Percentiles rank a stretch among this genome's conserved stretches.
phyloP scores from a whole-genome alignment of 495 filamentous ascomycete species.

The Daldinia vernicosa region DNA sequence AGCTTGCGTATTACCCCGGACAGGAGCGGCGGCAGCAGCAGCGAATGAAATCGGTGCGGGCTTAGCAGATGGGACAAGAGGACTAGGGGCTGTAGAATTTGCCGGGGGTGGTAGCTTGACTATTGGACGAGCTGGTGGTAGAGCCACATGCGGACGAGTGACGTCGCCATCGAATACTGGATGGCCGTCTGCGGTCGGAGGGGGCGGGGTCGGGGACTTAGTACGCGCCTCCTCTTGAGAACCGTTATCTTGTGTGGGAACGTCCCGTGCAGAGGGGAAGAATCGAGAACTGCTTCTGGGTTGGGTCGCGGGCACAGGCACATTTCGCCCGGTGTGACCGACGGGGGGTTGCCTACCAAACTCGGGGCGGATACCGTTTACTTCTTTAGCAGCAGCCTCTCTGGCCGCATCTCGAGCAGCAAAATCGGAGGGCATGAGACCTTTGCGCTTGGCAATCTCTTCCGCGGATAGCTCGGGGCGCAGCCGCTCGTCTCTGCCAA shows the following conservation, averaged over 20 bases:
- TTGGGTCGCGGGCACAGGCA: conserved; percentile 40
- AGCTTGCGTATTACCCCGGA: conserved; percentile 12
- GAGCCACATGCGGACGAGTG: conserved; percentile 70
- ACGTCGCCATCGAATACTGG: conserved; percentile 75
- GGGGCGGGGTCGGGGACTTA: conserved; percentile 73
- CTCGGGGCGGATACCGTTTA: conserved; percentile 45
- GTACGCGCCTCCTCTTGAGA: conserved; percentile 40
- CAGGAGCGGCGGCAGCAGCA: conserved; percentile 47
- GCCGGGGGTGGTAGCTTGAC: conserved; percentile 73
- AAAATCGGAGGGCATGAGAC: conserved; percentile 27
- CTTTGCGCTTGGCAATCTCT: conserved; percentile 17
- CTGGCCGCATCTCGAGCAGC: conserved; percentile 8
- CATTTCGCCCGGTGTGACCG: conserved; percentile 52
- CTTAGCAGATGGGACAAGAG: conserved; percentile 51
- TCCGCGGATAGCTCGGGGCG: neutral
- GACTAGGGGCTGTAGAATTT: conserved; percentile 46
- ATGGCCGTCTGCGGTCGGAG: conserved; percentile 74
- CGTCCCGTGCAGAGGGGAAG: conserved; percentile 63
- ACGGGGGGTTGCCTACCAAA: conserved; percentile 48
- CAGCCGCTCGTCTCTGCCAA: neutral
- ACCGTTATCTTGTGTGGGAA: conserved; percentile 6
- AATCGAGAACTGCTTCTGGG: conserved; percentile 68
- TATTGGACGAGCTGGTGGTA: conserved; percentile 72
- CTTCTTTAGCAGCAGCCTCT: conserved; percentile 4
- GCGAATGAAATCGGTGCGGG: conserved; percentile 62